A percentile compares a stretch with the other conserved stretches of the same genome.
Conservation (phyloP, 208 protist genomes). For the Trypanosoma cruzi region DNA sequence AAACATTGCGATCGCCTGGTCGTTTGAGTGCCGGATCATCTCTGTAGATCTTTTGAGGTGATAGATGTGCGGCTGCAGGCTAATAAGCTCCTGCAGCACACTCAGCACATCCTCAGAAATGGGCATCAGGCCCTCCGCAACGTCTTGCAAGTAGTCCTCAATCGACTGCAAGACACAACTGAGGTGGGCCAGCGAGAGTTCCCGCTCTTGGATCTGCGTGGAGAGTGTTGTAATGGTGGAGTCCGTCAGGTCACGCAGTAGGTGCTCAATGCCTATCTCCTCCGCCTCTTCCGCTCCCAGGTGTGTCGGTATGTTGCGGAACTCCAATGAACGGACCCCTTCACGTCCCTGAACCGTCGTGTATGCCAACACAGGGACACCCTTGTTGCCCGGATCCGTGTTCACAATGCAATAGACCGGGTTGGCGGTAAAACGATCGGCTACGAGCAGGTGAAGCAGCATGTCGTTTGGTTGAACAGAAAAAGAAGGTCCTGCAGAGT, state of each 20-base stretch:
- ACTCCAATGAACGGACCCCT: slow-evolving; percentile 79
- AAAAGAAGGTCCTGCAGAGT: slow-evolving; percentile 96
- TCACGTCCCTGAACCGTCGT: slow-evolving; percentile 88
- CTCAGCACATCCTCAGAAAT: slow-evolving; percentile 88
- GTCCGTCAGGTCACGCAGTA: slow-evolving; percentile 98
- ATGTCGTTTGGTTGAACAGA: slow-evolving; percentile 97
- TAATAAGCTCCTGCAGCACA: slow-evolving; percentile 90
- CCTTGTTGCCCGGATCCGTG: slow-evolving; percentile 89
- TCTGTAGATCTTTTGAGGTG: slow-evolving; percentile 78
- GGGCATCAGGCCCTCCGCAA: slow-evolving; percentile 68
- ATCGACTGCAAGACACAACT: slow-evolving; percentile 88
- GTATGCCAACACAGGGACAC: slow-evolving; percentile 89
- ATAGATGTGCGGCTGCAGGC: slow-evolving; percentile 85
- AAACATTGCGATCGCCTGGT: slow-evolving; percentile 86
- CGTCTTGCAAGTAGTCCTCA: slow-evolving; percentile 90
- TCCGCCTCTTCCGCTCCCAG: slow-evolving; percentile 98
- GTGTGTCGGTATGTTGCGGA: slow-evolving; percentile 91
- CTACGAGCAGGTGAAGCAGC: slow-evolving; percentile 97
- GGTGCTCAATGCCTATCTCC: slow-evolving; percentile 99
- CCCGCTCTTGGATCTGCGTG: slow-evolving; percentile 94
- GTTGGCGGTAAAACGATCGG: slow-evolving; percentile 91
- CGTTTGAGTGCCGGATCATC: slow-evolving; percentile 89
- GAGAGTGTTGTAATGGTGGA: slow-evolving; percentile 96
- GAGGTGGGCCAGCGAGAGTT: slow-evolving; percentile 94
- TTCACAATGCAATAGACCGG: slow-evolving; percentile 94